Conservation (phyloP, 106 monocot species). For the Allium cepa region DNA sequence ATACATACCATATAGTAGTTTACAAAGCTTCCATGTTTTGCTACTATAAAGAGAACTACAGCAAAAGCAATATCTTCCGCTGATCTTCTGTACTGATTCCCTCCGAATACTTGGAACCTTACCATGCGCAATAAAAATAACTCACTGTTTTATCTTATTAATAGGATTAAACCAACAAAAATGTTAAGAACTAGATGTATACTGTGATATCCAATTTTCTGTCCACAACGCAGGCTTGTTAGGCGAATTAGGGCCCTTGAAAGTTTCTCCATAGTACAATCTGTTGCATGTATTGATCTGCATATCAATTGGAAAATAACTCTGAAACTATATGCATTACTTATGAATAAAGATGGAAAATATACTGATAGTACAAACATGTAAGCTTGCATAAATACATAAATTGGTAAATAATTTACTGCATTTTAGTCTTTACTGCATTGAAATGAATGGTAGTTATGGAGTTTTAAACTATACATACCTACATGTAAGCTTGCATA, state of each 20-base stretch:
- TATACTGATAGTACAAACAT: no score
- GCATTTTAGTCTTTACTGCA: no score
- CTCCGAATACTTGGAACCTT: slow-evolving; percentile 62
- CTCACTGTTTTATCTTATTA: background rate
- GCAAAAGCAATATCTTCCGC: slow-evolving; percentile 78
- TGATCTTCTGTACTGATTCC: slow-evolving; percentile 41
- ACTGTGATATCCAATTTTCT: slow-evolving; percentile 86
- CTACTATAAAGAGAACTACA: slow-evolving; percentile 61
- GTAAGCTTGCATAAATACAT: no score
- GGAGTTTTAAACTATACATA: no score
- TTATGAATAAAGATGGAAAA: no score
- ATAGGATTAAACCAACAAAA: background rate
- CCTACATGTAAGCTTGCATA: no score
- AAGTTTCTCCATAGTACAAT: slow-evolving; percentile 68
- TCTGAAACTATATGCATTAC: no score
- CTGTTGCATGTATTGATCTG: slow-evolving; percentile 95
- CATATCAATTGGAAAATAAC: background rate
- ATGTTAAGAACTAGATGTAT: background rate
- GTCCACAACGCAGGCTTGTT: slow-evolving; percentile 87
- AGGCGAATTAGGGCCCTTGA: slow-evolving; percentile 82
- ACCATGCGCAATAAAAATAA: background rate
- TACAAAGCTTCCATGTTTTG: slow-evolving; percentile 68
- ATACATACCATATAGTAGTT: slow-evolving; percentile 91
- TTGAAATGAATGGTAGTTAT: no score
- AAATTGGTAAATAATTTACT: no score